These are phyloP conservation scores for Fraxinus platypoda DNA, from an alignment of 305 asterid genomes.

Conservation along the genomic window DNA sequence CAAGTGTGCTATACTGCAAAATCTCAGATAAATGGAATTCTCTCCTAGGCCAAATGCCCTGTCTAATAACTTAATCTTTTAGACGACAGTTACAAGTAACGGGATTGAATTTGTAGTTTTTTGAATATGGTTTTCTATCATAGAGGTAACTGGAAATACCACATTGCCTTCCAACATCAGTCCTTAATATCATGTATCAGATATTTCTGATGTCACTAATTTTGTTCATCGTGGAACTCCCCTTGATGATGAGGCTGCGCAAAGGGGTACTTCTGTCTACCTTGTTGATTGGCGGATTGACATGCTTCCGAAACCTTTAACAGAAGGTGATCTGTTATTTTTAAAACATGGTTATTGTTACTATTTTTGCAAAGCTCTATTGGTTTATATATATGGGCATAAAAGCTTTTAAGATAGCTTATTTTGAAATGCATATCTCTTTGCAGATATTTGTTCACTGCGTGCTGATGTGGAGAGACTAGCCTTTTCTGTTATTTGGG, in stretches of 20 bases:
- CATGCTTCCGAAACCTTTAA: slow-evolving; percentile 98
- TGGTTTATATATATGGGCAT: slow-evolving; percentile 10
- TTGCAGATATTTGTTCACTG: slow-evolving; percentile 89
- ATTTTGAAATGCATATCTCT: slow-evolving; percentile 13
- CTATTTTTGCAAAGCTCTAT: slow-evolving; percentile 18
- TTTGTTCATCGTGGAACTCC: slow-evolving; percentile 92
- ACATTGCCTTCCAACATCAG: slow-evolving; percentile 25
- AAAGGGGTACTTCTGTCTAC: slow-evolving; percentile 98
- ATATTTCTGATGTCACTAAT: slow-evolving; percentile 98
- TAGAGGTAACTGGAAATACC: not conserved
- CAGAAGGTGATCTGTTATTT: slow-evolving; percentile 66
- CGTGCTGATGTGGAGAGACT: slow-evolving; percentile 95
- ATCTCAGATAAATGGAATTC: not conserved
- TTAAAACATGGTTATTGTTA: not conserved
- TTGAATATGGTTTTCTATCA: not conserved
- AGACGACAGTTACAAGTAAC: not conserved
- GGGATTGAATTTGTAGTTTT: not conserved
- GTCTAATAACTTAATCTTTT: not conserved
- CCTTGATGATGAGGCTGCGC: slow-evolving; percentile 94
- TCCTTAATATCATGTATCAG: slow-evolving; percentile 54
- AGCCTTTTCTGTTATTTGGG: slow-evolving; percentile 97
- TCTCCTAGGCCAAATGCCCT: not conserved
- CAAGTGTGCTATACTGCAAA: not conserved
- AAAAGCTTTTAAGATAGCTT: not conserved
- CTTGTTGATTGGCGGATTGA: slow-evolving; percentile 97